Evolutionary conservation across 1,139 yeast species (phyloP), one percentile per base, ranked within the genome.

Genomic region (Candida pseudocylindracea): DNA sequence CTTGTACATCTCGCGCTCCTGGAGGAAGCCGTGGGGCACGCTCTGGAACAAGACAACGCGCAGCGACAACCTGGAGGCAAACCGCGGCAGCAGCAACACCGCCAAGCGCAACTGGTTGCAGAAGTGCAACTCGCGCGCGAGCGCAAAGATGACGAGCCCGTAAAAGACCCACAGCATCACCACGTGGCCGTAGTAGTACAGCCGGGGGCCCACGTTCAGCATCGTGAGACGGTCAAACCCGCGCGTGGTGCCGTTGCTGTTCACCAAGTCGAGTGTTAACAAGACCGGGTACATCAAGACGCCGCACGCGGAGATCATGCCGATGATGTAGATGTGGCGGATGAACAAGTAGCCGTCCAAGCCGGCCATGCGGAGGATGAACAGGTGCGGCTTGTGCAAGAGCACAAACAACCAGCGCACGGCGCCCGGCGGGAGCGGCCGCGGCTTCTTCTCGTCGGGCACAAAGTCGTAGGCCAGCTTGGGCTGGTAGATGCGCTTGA

Each of bases 181-280:
- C 2, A 74, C 85, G 47, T 85, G 93, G 2, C 95, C 95, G 51
- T 70, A 88, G 51, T 75, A 78, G 36, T 93, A 63, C 34, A 63
- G 53, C 33, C 54, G 51, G 45, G 67, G 43, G 26, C 49, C 52
- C 31, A 73, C 68, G 48, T 88, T 83, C 29, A 91, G 66, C 45
- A 74, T 80, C 2, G 93, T 72, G 39, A 81, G 63, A 41, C 65
- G 62, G 50, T 88, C 88, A 40, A 88, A 64, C 2, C 95, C 95
- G 1, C 43, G 37, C 3, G 26, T 3, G 34, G 62, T 50, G 26
- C 57, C 56, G 12, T 57, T 60, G 28, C 83, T 81, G 38, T 66
- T 60, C 2, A 68, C 52, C 9, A 75, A 79, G 45, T 75, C 73
- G 20, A 75, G 49, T 1, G 91, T 73, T 32, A 76, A 57, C 34